Evolutionary conservation across 352 stramenopile genomes (phyloP).

Genomic region (Globisporangium iwayamae): DNA sequence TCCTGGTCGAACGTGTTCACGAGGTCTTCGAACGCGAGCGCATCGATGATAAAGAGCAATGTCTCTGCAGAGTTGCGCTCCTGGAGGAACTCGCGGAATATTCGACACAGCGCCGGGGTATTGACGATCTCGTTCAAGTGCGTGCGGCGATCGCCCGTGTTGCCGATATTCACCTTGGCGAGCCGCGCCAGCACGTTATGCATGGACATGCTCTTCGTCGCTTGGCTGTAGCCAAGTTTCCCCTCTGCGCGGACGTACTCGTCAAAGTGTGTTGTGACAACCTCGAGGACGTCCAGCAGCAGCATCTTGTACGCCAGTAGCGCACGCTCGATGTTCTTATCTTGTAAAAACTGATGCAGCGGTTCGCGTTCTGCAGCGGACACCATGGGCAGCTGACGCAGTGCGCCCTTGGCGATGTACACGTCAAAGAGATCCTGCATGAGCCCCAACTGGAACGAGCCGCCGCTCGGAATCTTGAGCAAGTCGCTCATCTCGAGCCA

Average conservation of each 20-base stretch:
- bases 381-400: constrained; percentile 49
- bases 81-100: constrained; percentile 59
- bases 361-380: constrained; percentile 41
- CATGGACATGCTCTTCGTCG: constrained; percentile 37
- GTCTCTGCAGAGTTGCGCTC: constrained; percentile 56
- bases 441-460: constrained; percentile 51
- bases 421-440: constrained; percentile 62
- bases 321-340: constrained; percentile 39
- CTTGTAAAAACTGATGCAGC: constrained; percentile 38
- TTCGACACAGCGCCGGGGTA: constrained; percentile 39
- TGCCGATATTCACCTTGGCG: constrained; percentile 31
- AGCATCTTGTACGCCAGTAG: constrained; percentile 61
- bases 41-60: constrained; percentile 66
- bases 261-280: constrained; percentile 55
- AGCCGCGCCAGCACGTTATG: constrained; percentile 53
- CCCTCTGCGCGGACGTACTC: constrained; percentile 43
- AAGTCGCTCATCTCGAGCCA: constrained; percentile 68
- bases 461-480: constrained; percentile 52
- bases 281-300: constrained; percentile 51
- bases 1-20: constrained; percentile 41
- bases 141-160: constrained; percentile 35
- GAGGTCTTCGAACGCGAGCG: constrained; percentile 61
- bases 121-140: constrained; percentile 54
- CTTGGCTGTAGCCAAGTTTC: constrained; percentile 34
- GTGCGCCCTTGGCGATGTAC: constrained; percentile 38